A percentile compares a stretch with the other conserved stretches of the same genome.
Evolutionary conservation across 2,329 filamentous ascomycete species (phyloP).

Genomic region (Aspergillus udagawae): DNA sequence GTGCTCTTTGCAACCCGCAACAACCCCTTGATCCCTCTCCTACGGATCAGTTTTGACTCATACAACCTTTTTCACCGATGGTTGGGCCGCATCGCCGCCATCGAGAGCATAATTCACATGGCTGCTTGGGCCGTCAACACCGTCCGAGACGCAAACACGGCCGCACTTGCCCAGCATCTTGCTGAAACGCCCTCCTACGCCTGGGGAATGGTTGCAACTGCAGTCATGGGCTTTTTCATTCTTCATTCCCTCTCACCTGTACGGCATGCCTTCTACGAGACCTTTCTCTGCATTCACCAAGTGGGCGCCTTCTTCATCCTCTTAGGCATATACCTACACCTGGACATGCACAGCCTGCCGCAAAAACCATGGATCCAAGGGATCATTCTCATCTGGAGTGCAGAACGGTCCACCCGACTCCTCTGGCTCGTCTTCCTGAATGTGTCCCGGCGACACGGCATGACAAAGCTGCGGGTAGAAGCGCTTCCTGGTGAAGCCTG

Average conservation of each 20-base stretch:
- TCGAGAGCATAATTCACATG: slow-evolving; percentile 68
- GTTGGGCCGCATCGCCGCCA: slow-evolving; percentile 69
- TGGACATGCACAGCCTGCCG: slow-evolving; percentile 39
- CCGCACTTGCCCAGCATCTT: slow-evolving; percentile 26
- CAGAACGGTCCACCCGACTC: slow-evolving; percentile 46
- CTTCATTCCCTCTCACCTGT: slow-evolving; percentile 44
- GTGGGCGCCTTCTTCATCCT: slow-evolving; percentile 41
- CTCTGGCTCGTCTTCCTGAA: slow-evolving; percentile 52
- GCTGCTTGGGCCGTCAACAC: slow-evolving; percentile 74
- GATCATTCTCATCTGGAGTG: slow-evolving; percentile 37
- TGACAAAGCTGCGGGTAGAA: slow-evolving; percentile 53
- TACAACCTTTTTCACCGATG: slow-evolving; percentile 89
- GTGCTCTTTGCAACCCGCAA: slow-evolving; percentile 87
- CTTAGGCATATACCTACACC: slow-evolving; percentile 43
- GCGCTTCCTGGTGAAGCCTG: slow-evolving; percentile 59
- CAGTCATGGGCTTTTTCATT: slow-evolving; percentile 37
- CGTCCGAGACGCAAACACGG: slow-evolving; percentile 25
- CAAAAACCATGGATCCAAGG: slow-evolving; percentile 37
- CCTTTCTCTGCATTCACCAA: slow-evolving; percentile 46
- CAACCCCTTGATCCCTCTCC: slow-evolving; percentile 78
- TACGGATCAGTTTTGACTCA: slow-evolving; percentile 90
- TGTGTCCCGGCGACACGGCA: slow-evolving; percentile 44
- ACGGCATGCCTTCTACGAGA: slow-evolving; percentile 46
- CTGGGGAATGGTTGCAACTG: slow-evolving; percentile 44
- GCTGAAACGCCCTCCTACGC: slow-evolving; percentile 38